These are phyloP conservation scores for Entophlyctis luteolus DNA, from an alignment of 192 early-diverging fungal genomes.

Conservation along the genomic window DNA sequence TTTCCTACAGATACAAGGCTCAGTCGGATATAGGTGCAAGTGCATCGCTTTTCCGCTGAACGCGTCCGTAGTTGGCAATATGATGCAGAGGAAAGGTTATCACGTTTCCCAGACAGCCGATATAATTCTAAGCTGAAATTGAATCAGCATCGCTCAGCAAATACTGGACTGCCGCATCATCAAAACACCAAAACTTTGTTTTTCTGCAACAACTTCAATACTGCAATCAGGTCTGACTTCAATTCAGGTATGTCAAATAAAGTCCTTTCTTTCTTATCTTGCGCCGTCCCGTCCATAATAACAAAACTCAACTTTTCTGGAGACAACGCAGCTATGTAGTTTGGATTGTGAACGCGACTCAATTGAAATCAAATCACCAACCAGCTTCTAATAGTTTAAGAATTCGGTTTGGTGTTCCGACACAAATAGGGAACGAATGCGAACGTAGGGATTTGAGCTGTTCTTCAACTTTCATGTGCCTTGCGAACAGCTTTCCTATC, in stretches of 20 bases:
- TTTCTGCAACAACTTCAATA: conserved; percentile 30
- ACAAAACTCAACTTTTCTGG: conserved; percentile 58
- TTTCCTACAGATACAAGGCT: too few relatives aligned
- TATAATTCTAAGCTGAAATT: too few relatives aligned
- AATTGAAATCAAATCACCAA: conserved; percentile 25
- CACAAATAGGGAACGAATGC: conserved; percentile 49
- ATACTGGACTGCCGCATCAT: too few relatives aligned
- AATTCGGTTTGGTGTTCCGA: conserved; percentile 69
- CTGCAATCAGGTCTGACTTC: conserved; percentile 50
- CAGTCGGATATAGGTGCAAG: too few relatives aligned
- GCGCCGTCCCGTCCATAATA: conserved; percentile 53
- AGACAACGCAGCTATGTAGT: conserved; percentile 46
- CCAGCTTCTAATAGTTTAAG: conserved; percentile 56
- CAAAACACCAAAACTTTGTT: conserved; percentile 17
- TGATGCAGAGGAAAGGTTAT: too few relatives aligned
- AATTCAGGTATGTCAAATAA: conserved; percentile 61
- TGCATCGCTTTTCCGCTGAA: too few relatives aligned
- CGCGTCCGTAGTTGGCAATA: too few relatives aligned
- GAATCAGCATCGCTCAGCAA: too few relatives aligned
- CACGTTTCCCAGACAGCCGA: too few relatives aligned
- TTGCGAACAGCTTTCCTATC: conserved; percentile 72
- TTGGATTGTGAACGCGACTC: neutral
- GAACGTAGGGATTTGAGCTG: conserved; percentile 56
- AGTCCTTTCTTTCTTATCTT: conserved; percentile 56
- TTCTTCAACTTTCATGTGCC: conserved; percentile 72